Base-by-base conservation (phyloP, 352 stramenopile genomes). In the Pythium dissotocum region DNA sequence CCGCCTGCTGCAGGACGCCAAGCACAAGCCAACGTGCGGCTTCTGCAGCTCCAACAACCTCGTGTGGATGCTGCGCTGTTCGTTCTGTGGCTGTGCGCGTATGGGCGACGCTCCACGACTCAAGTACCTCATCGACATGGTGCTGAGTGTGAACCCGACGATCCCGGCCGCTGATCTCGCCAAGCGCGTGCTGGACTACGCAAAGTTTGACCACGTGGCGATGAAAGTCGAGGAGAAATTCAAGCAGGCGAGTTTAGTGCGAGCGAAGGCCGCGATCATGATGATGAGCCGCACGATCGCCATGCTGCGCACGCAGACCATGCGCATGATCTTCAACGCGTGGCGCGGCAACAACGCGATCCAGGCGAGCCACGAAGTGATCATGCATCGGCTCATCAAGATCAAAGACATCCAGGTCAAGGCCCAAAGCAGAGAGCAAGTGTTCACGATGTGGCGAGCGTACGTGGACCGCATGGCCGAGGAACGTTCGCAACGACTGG, bases 61-160 rank as follows among this genome's bases (percentile, higher is more conserved):
- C 12, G 18, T 80, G 5, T 94, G 87, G 83, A 66, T 81, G 1
- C 67, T 93, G 6, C 78, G 78, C 10, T 93, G 87, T 62, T 78
- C 78, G 2, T 94, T 93, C 60, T 94, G 86, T 49, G 83, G 82
- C 0, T 93, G 76, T 51, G 67, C 77, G 8, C 83, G 87, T 26
- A 90, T 92, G 75, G 88, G 83, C 24, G 82, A 92, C 38, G 82
- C 82, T 2, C 85, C 87, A 8, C 69, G 85, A 28, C 69, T 95
- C 36, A 89, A 90, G 42, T 91, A 94, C 46, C 61, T 94, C 16
- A 82, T 93, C 49, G 80, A 91, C 36, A 94, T 89, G 83, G 82
- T 91, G 30, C 67, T 92, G 30, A 90, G 80, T 38, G 80, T 91
- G 44, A 80, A 92, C 48, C 85, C 87, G 5, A 65, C 65, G 32